Evolutionary conservation across 495 filamentous ascomycete genomes (phyloP).

Genomic region (Lindgomyces ingoldianus): DNA sequence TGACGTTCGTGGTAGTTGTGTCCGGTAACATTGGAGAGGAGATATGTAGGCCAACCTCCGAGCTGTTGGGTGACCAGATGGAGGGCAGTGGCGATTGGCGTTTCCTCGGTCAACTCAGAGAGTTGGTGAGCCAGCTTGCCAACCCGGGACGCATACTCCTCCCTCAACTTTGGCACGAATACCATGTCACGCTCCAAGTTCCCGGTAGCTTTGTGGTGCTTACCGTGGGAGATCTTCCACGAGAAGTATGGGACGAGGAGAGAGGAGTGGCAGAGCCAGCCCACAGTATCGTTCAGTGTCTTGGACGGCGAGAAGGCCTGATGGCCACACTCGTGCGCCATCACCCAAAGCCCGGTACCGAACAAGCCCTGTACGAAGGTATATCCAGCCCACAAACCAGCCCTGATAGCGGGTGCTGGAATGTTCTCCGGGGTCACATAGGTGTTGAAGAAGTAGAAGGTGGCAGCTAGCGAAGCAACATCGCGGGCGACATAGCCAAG

Average conservation of each 20-base stretch:
- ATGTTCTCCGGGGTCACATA: conserved; percentile 60
- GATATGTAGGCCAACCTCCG: conserved; percentile 86
- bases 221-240: conserved; percentile 73
- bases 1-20: conserved; percentile 84
- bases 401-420: conserved; percentile 55
- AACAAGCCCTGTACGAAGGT: conserved; percentile 74
- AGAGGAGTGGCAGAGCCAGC: conserved; percentile 65
- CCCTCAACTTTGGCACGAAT: conserved; percentile 84
- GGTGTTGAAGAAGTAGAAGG: conserved; percentile 68
- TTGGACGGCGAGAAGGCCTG: conserved; percentile 66
- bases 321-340: conserved; percentile 88
- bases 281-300: conserved; percentile 64
- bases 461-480: conserved; percentile 59
- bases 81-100: conserved; percentile 75
- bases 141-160: conserved; percentile 68
- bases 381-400: conserved; percentile 63
- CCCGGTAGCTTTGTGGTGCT: conserved; percentile 87
- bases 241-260: conserved; percentile 73
- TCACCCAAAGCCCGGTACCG: conserved; percentile 78
- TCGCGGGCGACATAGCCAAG: conserved; percentile 72
- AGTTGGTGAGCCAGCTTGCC: conserved; percentile 76
- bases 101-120: conserved; percentile 87
- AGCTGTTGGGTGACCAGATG: conserved; percentile 81
- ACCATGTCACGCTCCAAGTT: conserved; percentile 98
- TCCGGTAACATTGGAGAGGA: conserved; percentile 84